These are phyloP conservation scores for Raddia distichophylla DNA, from an alignment of 176 grass and related monocot species.

Conservation along the genomic window DNA sequence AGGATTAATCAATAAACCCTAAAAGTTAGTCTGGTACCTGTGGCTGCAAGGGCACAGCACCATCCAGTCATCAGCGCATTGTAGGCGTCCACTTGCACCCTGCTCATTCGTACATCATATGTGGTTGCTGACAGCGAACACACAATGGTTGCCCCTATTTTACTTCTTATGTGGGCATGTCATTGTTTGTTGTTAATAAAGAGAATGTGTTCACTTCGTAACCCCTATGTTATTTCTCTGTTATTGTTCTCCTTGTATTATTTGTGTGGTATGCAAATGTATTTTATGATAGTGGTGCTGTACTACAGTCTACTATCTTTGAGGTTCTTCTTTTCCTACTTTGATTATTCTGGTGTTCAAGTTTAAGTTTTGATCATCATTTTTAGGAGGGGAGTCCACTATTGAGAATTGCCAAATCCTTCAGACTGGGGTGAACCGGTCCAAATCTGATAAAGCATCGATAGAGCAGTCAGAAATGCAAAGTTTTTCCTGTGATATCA, in stretches of 20 bases:
- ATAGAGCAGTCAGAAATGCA: conserved; percentile 66
- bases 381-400: conserved; percentile 80
- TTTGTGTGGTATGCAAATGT: background rate
- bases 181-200: background rate
- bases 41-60: no score
- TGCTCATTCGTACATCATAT: no score
- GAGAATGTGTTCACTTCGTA: background rate
- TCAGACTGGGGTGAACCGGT: conserved; percentile 84
- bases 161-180: background rate
- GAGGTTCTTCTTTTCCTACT: background rate
- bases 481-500: conserved; percentile 88
- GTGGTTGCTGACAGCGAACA: no score
- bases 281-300: background rate
- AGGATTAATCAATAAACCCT: no score
- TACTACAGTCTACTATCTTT: background rate
- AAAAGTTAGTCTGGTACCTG: no score
- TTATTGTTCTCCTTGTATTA: background rate
- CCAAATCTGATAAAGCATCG: conserved; percentile 86
- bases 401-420: conserved; percentile 95
- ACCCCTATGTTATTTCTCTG: background rate
- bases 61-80: no score
- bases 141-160: background rate
- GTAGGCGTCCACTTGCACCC: no score
- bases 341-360: background rate
- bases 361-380: conserved; percentile 13